Base-by-base conservation (phyloP, 2,329 filamentous ascomycete genomes). In the Remersonia thermophila region DNA sequence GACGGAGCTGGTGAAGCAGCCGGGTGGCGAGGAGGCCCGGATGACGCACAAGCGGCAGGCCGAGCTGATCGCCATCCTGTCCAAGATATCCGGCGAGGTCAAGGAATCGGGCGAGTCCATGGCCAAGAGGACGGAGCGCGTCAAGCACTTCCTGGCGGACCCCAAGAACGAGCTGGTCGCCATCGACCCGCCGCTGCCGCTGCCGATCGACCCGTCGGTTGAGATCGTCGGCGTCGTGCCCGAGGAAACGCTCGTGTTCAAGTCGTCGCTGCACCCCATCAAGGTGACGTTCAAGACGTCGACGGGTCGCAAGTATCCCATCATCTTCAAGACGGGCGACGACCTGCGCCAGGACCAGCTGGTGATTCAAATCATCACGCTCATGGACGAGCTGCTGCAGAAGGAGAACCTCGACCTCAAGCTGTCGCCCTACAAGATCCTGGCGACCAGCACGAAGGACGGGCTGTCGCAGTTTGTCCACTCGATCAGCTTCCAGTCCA, bases 321-420 rank as follows among this genome's bases (percentile, higher is more conserved):
- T 98, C 45, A 81, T 96, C 36, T 98, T 98, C 73, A 98, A 98
- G 59, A 86, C 86, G 1, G 91, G 91, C 26, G 91, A 98, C 54
- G 91, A 98, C 55, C 67, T 98, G 35, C 82, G 91, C 11, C 91
- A 98, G 59, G 91, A 98, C 53, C 91, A 98, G 55, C 73, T 98
- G 2, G 89, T 98, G 26, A 93, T 98, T 37, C 91, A 77, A 52
- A 96, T 96, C 52, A 95, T 98, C 55, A 93, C 85, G 0, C 71
- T 98, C 12, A 98, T 98, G 91, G 91, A 98, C 51, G 83, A 89
- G 40, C 73, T 98, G 1, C 70, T 98, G 4, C 83, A 84, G 41
- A 95, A 96, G 53, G 91, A 98, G 55, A 96, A 98, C 43, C 67
- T 98, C 8, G 91, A 98, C 53, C 70, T 98, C 30, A 95, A 93